These are phyloP conservation scores for Lactarius sp. DNA, from an alignment of 768 basidiomycete species.

Conservation along the genomic window DNA sequence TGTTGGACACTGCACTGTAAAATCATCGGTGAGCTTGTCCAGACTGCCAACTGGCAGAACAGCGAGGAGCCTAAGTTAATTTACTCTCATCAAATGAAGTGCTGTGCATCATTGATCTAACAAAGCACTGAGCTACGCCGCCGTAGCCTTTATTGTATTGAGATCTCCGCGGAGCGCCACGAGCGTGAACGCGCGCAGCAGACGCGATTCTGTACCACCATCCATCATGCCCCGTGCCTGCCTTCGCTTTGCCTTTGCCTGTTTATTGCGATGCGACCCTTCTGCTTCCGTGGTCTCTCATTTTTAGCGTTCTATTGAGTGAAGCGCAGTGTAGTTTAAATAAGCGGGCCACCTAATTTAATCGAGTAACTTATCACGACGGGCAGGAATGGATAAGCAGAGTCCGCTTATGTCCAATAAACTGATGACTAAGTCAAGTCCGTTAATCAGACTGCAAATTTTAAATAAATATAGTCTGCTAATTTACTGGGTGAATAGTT, in stretches of 20 bases:
- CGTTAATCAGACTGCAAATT: too few relatives aligned
- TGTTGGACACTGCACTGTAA: too few relatives aligned
- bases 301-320: not conserved
- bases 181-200: not conserved
- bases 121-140: not conserved
- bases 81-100: not conserved
- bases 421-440: too few relatives aligned
- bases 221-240: slow-evolving; percentile 14
- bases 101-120: not conserved
- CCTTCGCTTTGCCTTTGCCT: slow-evolving; percentile 42
- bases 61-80: not conserved
- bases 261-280: slow-evolving; percentile 73
- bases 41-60: not conserved
- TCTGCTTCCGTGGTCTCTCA: slow-evolving; percentile 71
- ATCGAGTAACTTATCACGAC: too few relatives aligned
- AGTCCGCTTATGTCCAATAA: too few relatives aligned
- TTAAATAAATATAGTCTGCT: too few relatives aligned
- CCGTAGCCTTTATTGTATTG: not conserved
- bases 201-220: not conserved
- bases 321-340: too few relatives aligned
- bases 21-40: not conserved
- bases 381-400: too few relatives aligned
- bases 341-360: too few relatives aligned
- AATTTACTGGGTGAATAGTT: too few relatives aligned
- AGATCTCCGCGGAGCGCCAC: slow-evolving; percentile 9